Evolutionary conservation across 345 rosid genomes (phyloP).

Genomic region (Eucalyptus tenuipes): DNA sequence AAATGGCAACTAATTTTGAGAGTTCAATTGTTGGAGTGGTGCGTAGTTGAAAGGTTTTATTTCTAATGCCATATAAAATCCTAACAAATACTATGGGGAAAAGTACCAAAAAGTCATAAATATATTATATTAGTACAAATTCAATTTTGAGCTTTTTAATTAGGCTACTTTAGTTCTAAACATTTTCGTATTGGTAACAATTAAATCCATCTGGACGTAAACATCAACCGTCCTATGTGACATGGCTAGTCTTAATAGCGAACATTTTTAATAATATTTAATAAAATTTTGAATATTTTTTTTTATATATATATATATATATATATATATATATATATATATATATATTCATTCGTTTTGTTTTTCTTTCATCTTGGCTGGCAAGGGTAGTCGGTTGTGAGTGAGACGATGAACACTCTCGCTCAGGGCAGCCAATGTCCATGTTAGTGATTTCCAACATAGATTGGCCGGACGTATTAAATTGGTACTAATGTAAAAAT

Average conservation of each 20-base stretch:
- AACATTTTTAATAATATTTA: too few relatives aligned
- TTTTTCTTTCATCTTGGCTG: background rate
- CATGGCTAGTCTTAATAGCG: accelerated
- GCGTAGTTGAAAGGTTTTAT: background rate
- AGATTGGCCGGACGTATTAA: too few relatives aligned
- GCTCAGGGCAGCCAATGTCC: accelerated
- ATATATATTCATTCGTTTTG: too few relatives aligned
- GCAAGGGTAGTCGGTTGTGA: background rate
- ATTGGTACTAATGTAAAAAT: background rate
- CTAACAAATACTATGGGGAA: background rate
- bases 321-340: too few relatives aligned
- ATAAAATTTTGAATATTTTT: too few relatives aligned
- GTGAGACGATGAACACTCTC: too few relatives aligned
- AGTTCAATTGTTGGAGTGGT: background rate
- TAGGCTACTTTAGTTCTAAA: too few relatives aligned
- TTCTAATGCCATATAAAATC: background rate
- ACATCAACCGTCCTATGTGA: accelerated
- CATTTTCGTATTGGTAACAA: accelerated
- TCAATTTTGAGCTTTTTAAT: too few relatives aligned
- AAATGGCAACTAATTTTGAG: too few relatives aligned
- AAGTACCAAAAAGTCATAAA: too few relatives aligned
- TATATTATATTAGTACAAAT: accelerated
- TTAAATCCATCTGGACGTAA: accelerated
- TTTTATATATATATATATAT: too few relatives aligned
- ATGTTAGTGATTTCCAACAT: accelerated